These are phyloP conservation scores for Lachnellula occidentalis DNA, from an alignment of 2,329 filamentous ascomycete species.

Conservation along the genomic window DNA sequence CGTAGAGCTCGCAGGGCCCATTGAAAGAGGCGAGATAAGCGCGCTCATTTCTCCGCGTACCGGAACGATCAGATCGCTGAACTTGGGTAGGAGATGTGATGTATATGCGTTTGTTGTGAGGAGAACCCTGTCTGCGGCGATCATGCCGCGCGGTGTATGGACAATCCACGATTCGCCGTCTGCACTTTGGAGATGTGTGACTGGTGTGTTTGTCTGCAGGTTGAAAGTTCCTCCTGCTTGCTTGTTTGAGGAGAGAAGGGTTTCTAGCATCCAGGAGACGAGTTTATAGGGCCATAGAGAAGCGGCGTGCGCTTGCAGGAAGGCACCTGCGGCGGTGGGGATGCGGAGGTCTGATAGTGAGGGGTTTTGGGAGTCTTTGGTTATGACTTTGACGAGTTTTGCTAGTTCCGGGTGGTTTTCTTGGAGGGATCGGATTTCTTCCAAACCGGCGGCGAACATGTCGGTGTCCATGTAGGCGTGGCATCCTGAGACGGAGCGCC, in stretches of 20 bases:
- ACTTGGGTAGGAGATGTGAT: slow-evolving; percentile 63
- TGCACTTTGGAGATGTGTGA: slow-evolving; percentile 41
- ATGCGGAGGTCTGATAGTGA: slow-evolving; percentile 49
- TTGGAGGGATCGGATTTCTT: slow-evolving; percentile 46
- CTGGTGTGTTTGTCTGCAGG: slow-evolving; percentile 69
- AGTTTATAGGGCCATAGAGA: slow-evolving; percentile 82
- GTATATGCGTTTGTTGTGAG: slow-evolving; percentile 84
- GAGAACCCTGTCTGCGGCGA: slow-evolving; percentile 59
- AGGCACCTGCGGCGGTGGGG: slow-evolving; percentile 53
- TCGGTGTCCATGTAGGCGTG: slow-evolving; percentile 55
- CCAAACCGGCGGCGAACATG: slow-evolving; percentile 47
- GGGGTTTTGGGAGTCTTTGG: slow-evolving; percentile 27
- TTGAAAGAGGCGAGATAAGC: slow-evolving; percentile 49
- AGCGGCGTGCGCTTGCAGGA: slow-evolving; percentile 60
- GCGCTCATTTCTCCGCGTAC: slow-evolving; percentile 69
- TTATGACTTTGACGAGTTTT: slow-evolving; percentile 32
- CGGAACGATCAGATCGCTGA: slow-evolving; percentile 69
- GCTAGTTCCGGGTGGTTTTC: slow-evolving; percentile 52
- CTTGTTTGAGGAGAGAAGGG: slow-evolving; percentile 15
- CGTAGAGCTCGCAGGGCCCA: slow-evolving; percentile 12
- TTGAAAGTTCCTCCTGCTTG: slow-evolving; percentile 39
- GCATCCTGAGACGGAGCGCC: slow-evolving; percentile 56
- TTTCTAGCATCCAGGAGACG: slow-evolving; percentile 63
- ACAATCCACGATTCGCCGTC: slow-evolving; percentile 48
- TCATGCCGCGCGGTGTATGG: slow-evolving; percentile 62